Evolutionary conservation across 1,284 basidiomycete species (phyloP).

Genomic region (Ustilago shanxiensis): DNA sequence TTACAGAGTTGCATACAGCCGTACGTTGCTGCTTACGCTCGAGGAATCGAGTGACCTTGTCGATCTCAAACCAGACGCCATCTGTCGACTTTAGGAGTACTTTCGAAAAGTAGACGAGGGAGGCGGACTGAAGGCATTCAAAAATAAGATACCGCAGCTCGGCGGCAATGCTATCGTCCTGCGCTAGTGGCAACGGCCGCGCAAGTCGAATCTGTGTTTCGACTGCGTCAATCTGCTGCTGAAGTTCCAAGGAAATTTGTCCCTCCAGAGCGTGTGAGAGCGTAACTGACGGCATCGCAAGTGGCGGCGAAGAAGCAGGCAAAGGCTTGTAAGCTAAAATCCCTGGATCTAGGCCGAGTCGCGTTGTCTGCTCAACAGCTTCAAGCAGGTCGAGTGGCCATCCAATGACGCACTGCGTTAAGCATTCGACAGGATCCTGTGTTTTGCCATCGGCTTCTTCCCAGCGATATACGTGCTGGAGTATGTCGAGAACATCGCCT

Average conservation of each 20-base stretch:
- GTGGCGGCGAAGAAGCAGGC: conserved; percentile 6
- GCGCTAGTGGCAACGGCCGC: conserved; percentile 14
- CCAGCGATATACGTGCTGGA: conserved; percentile 25
- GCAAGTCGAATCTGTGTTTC: conserved; percentile 32
- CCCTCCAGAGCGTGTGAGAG: conserved; percentile 20
- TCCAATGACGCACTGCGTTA: conserved; percentile 28
- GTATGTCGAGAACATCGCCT: conserved; percentile 13
- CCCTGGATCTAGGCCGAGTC: neutral
- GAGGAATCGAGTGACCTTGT: conserved; percentile 26
- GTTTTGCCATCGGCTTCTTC: conserved; percentile 3
- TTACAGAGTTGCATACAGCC: neutral
- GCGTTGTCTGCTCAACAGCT: conserved; percentile 20
- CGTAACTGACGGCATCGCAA: conserved; percentile 15
- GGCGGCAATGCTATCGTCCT: conserved; percentile 33
- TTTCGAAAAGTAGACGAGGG: conserved; percentile 26
- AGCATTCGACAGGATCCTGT: conserved; percentile 17
- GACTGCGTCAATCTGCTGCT: conserved; percentile 15
- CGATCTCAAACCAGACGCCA: conserved; percentile 24
- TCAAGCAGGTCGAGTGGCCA: conserved; percentile 42
- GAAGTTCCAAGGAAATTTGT: conserved; percentile 5
- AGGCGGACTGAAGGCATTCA: conserved; percentile 26
- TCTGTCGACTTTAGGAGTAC: conserved; percentile 26
- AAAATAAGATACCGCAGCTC: conserved; percentile 35
- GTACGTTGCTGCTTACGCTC: conserved; percentile 20
- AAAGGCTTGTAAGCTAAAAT: conserved; percentile 9